Base-by-base conservation (phyloP, 75 land plant species). In the Cryptomeria japonica region DNA sequence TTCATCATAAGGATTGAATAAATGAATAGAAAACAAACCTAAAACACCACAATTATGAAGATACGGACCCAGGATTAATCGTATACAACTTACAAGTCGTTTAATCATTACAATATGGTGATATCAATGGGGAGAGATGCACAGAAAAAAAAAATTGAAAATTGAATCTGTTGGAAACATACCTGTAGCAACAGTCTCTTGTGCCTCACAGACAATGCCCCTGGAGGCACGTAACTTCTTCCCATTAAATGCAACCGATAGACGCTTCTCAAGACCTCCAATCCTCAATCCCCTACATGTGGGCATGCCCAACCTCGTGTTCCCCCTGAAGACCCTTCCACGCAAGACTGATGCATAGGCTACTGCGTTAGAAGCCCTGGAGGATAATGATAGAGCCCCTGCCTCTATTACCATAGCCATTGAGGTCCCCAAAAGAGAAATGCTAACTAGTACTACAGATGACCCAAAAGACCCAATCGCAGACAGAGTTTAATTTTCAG, bases 181-280 rank as follows among this genome's bases (percentile, higher is more conserved):
- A 85, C 86, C 86, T 55, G 51, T 53, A 37, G 86, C 86, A 55
- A 85, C 86, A 32, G 68, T 85, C 38, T 85, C 68, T 56, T 85
- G 86, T 51, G 68, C 86, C 86, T 85, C 86, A 85, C 86, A 85
- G 86, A 85, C 86, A 56, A 55, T 39, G 10, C 86, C 32, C 64
- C 68, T 85, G 25, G 56, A 37, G 38, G 41, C 86, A 55, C 41
- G 86, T 36, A 15, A 12, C 28, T 34, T 85, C 68, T 22, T 85
- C 44, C 46, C 37, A 82, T 44, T 42, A 1, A 28, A 3, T 25
- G 84, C n/a, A 41, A 42, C 15, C n/a, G 32, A 25, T n/a, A n/a
- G 51, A 82, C 84, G 49, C 84, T 32, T 82, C 15, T 42, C n/a
- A n/a, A 38, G 84, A 82, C 84, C 84, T 51, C 14, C 51, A n/a